These are phyloP conservation scores for Yamadazyma nakazawae DNA, from an alignment of 805 yeast genomes.

Conservation along the genomic window DNA sequence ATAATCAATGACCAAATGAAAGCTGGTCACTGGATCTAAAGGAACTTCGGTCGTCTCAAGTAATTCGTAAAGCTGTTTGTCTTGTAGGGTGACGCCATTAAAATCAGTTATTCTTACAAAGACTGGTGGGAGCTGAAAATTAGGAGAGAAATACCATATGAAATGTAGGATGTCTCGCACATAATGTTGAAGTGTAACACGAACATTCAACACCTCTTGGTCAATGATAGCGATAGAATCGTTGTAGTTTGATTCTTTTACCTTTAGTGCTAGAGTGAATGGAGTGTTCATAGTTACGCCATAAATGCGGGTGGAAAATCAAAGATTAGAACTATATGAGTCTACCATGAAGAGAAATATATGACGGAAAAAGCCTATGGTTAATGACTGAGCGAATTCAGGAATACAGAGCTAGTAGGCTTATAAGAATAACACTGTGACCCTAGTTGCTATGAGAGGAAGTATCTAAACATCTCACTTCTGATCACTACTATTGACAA, in stretches of 20 bases:
- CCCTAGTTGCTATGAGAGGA: no score
- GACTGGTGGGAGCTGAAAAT: conserved; percentile 24
- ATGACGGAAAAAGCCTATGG: no score
- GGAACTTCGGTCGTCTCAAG: conserved; percentile 11
- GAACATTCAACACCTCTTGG: conserved; percentile 11
- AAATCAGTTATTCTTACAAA: conserved; percentile 13
- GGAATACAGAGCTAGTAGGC: no score
- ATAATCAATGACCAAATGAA: conserved; percentile 23
- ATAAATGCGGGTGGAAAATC: background rate
- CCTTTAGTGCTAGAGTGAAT: conserved; percentile 13
- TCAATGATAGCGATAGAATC: conserved; percentile 1
- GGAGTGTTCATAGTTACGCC: conserved; percentile 19
- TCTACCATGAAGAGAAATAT: no score
- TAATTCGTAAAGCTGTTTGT: conserved; percentile 8
- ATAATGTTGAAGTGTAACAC: conserved; percentile 23
- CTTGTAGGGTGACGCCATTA: conserved; percentile 10
- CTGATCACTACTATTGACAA: no score
- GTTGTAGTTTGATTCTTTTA: conserved; percentile 7
- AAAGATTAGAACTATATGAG: background rate
- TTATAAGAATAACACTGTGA: no score
- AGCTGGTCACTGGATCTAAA: conserved; percentile 3
- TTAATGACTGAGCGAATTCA: no score
- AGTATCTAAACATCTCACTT: no score
- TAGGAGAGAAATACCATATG: conserved; percentile 28
- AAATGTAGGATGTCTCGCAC: conserved; percentile 22